Evolutionary conservation across 805 yeast species (phyloP).

Genomic region (Ogataea henricii): DNA sequence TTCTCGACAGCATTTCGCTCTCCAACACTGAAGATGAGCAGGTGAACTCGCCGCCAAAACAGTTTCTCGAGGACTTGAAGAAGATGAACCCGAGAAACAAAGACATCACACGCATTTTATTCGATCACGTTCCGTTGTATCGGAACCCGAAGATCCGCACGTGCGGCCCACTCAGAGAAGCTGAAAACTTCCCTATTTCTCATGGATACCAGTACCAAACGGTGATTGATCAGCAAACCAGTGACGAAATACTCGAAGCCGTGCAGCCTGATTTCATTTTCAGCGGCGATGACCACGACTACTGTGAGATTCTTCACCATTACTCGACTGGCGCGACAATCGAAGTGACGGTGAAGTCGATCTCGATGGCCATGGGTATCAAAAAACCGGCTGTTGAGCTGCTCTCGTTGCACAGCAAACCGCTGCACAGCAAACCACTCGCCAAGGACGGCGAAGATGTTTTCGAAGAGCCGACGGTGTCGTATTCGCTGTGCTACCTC

Average conservation of each 20-base stretch:
- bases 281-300: slow-evolving; percentile 97
- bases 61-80: slow-evolving; percentile 49
- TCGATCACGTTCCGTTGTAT: slow-evolving; percentile 87
- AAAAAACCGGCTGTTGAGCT: slow-evolving; percentile 83
- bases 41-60: slow-evolving; percentile 48
- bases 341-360: slow-evolving; percentile 86
- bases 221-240: slow-evolving; percentile 63
- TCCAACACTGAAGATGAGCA: slow-evolving; percentile 55
- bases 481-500: slow-evolving; percentile 46
- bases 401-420: slow-evolving; percentile 50
- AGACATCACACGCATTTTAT: slow-evolving; percentile 58
- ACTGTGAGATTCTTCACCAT: slow-evolving; percentile 48
- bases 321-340: slow-evolving; percentile 14
- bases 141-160: slow-evolving; percentile 59
- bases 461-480: slow-evolving; percentile 21
- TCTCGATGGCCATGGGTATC: slow-evolving; percentile 93
- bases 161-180: slow-evolving; percentile 83
- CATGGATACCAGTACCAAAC: slow-evolving; percentile 89
- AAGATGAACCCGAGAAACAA: slow-evolving; percentile 29
- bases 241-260: slow-evolving; percentile 57
- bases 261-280: slow-evolving; percentile 71
- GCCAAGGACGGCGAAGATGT: slow-evolving; percentile 7
- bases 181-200: slow-evolving; percentile 64
- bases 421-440: slow-evolving; percentile 3
- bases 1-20: slow-evolving; percentile 82